Base-by-base conservation (phyloP, 805 yeast species). In the Wickerhamiella lipophila region DNA sequence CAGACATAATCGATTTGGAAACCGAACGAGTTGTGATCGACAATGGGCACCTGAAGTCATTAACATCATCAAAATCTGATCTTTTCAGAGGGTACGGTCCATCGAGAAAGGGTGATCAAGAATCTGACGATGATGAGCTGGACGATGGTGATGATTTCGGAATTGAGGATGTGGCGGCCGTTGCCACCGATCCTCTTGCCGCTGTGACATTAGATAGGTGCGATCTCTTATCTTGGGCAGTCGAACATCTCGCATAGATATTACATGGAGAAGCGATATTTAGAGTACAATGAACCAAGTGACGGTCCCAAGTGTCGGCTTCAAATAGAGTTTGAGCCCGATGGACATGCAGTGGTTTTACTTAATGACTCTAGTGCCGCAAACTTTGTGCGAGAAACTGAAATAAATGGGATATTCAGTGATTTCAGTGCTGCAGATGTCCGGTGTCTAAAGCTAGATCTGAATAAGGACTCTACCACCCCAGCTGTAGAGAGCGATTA, bases 1-100 rank as follows among this genome's bases (percentile, higher is more conserved):
- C 70, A 12, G 73, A 69, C 51, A 55, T 68, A 5, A 59, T 69
- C 12, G 87, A 83, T 59, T 57, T 83, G 19, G 58, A 60, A 8
- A 77, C 86, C 0, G 88, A 89, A 0, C 68, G 73, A 49, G 73
- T 83, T 1, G 61, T 78, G 1, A 73, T 68, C 27, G 87, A 83
- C 56, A 72, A 75, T 47, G 94, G 94, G 1, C 94, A 83, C 61
- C 56, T 83, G 19, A 63, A 73, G 50, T 73, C 79, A 2, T 56
- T 80, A 50, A 50, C 29, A 76, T 82, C 51, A 71, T 16, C 18
- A 7, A 39, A 34, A 18, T 13, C 4, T 2, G 47, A 44, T 25
- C 3, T 19, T 2, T 44, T 44, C 13, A 15, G 41, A 2, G 21
- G 29, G 5, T 34, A 32, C 11, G 30, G 13, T 18, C n/a, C n/a